Percentiles rank a stretch among this genome's conserved stretches.
Conservation (phyloP, 1,139 yeast genomes). For the Taphrina wiesneri region DNA sequence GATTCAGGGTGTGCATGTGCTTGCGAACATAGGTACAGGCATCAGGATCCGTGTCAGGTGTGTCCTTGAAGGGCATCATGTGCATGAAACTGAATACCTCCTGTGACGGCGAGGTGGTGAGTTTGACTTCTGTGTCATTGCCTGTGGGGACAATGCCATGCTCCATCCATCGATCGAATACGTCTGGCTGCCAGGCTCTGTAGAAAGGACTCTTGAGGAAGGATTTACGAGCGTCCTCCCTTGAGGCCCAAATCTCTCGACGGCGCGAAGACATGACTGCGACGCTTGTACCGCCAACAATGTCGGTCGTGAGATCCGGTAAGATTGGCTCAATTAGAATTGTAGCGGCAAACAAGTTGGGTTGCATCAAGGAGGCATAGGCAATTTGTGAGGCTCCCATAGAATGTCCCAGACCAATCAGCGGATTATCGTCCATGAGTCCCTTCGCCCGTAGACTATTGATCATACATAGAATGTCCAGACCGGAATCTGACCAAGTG, state of each 20-base stretch:
- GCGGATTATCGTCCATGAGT: constrained; percentile 30
- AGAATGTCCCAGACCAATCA: constrained; percentile 39
- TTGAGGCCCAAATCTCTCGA: constrained; percentile 37
- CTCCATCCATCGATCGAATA: constrained; percentile 36
- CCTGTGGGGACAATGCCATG: constrained; percentile 34
- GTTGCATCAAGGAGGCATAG: constrained; percentile 35
- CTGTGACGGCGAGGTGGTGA: constrained; percentile 37
- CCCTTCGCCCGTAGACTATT: constrained; percentile 14
- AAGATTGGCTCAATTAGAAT: constrained; percentile 38
- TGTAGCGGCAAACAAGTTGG: constrained; percentile 36
- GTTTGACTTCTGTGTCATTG: constrained; percentile 33
- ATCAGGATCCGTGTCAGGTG: neutral
- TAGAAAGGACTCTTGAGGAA: constrained; percentile 36
- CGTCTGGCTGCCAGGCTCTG: constrained; percentile 36
- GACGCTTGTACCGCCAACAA: constrained; percentile 1
- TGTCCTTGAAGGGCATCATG: constrained; percentile 4
- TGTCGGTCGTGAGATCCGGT: constrained; percentile 12
- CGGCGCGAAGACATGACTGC: constrained; percentile 36
- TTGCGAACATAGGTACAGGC: constrained; percentile 6
- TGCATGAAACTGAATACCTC: constrained; percentile 38
- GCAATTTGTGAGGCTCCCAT: constrained; percentile 39
- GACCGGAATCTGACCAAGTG: constrained; percentile 35
- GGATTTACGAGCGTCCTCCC: constrained; percentile 35
- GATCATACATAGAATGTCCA: constrained; percentile 35
- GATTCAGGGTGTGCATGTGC: constrained; percentile 21